phyloP scores from a whole-genome alignment of 2,329 filamentous ascomycete genomes.

The Clonostachys sp. region DNA sequence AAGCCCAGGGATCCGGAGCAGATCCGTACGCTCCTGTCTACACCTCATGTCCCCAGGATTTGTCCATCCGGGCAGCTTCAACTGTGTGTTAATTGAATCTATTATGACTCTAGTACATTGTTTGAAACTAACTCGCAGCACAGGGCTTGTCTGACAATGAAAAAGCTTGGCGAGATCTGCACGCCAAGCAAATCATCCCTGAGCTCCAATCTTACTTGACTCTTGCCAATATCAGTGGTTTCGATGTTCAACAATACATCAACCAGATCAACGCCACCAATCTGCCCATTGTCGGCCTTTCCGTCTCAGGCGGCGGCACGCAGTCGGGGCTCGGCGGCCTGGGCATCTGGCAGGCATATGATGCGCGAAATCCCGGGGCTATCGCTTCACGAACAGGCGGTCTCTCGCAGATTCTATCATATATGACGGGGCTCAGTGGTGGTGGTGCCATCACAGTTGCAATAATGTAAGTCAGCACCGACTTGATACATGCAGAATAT shows the following conservation, averaged over 20 bases:
- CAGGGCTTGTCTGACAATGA: slow-evolving; percentile 15
- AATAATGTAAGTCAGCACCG: slow-evolving; percentile 9
- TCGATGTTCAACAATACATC: slow-evolving; percentile 12
- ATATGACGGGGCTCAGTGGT: slow-evolving; percentile 16
- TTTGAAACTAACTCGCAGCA: too few relatives aligned
- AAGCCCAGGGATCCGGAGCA: neutral
- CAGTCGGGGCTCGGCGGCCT: slow-evolving; percentile 19
- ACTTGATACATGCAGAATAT: accelerated
- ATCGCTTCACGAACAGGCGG: slow-evolving; percentile 13
- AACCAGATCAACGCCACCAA: slow-evolving; percentile 9
- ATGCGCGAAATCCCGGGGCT: slow-evolving; percentile 11
- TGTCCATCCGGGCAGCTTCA: slow-evolving; percentile 2
- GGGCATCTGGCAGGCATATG: slow-evolving; percentile 18
- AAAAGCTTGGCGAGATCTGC: slow-evolving; percentile 9
- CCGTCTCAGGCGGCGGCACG: slow-evolving; percentile 17
- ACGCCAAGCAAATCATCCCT: slow-evolving; percentile 11
- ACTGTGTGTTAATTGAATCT: neutral
- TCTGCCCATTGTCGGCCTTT: slow-evolving; percentile 13
- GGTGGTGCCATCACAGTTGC: slow-evolving; percentile 16
- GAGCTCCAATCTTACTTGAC: slow-evolving; percentile 12
- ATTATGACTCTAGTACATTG: too few relatives aligned
- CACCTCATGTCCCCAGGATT: slow-evolving; percentile 1
- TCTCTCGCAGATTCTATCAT: slow-evolving; percentile 13
- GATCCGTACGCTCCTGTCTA: slow-evolving; percentile 6
- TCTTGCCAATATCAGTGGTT: slow-evolving; percentile 9